These are phyloP conservation scores for Omphalotus olearius DNA, from an alignment of 1,284 basidiomycete species.

Conservation along the genomic window DNA sequence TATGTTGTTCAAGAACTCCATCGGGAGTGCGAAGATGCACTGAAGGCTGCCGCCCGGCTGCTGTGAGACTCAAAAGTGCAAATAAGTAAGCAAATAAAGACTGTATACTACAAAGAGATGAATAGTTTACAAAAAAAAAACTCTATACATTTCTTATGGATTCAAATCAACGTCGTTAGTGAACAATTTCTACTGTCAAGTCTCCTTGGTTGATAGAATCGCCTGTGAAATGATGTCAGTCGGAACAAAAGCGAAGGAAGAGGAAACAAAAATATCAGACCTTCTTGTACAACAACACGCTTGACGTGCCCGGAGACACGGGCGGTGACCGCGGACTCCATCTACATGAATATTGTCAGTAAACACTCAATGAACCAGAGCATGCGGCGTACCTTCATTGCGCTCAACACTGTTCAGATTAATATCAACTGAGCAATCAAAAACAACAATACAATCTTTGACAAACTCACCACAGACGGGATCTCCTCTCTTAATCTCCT, in stretches of 20 bases:
- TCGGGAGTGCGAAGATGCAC: constrained; percentile 29
- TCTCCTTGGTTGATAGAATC: constrained; percentile 90
- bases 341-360: constrained; percentile 43
- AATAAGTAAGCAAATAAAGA: too few relatives aligned
- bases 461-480: constrained; percentile 71
- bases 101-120: too few relatives aligned
- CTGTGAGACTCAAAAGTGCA: too few relatives aligned
- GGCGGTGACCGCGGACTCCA: constrained; percentile 95
- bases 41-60: too few relatives aligned
- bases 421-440: constrained; percentile 2
- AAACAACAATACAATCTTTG: neutral
- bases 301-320: constrained; percentile 95
- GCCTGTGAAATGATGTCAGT: constrained; percentile 37
- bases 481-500: constrained; percentile 97
- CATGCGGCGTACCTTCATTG: constrained; percentile 72
- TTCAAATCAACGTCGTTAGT: constrained; percentile 33
- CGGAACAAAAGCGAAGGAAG: too few relatives aligned
- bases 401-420: constrained; percentile 63
- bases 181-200: constrained; percentile 80
- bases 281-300: constrained; percentile 86
- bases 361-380: constrained; percentile 5
- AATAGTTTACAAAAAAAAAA: too few relatives aligned
- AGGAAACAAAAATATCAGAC: constrained; percentile 32
- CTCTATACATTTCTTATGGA: neutral
- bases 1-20: constrained; percentile 49